phyloP scores from a whole-genome alignment of 768 basidiomycete species.

The Boletus patriciae region DNA sequence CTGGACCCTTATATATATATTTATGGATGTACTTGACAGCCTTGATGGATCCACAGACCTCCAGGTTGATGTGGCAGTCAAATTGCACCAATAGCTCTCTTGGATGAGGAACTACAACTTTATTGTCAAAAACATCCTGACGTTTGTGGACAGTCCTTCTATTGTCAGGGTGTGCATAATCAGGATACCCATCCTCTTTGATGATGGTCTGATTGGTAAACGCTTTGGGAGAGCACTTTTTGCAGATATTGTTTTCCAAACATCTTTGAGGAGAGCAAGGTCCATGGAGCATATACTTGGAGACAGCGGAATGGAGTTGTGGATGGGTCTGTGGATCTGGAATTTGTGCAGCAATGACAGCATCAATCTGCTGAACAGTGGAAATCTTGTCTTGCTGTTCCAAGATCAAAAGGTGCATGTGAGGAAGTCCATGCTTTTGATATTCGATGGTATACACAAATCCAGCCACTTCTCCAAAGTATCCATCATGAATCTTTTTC shows the following conservation, averaged over 20 bases:
- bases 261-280: conserved; percentile 42
- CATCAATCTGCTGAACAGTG: no score
- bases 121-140: background rate
- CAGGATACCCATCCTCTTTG: conserved; percentile 41
- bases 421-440: no score
- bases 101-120: conserved; percentile 8
- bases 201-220: conserved; percentile 38
- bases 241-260: conserved; percentile 42
- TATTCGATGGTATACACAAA: no score
- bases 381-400: no score
- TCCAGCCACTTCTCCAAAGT: no score
- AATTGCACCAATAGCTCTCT: conserved; percentile 15
- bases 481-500: no score
- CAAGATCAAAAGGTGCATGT: no score
- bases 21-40: no score
- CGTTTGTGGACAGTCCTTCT: conserved; percentile 27
- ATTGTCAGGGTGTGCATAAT: conserved; percentile 38
- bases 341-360: background rate
- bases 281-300: conserved; percentile 37
- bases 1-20: no score
- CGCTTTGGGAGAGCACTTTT: conserved; percentile 22
- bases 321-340: background rate
- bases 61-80: background rate
- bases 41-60: no score
- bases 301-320: conserved; percentile 21